phyloP scores from a whole-genome alignment of 2,329 filamentous ascomycete species.

The Metarhizium guizhouense region DNA sequence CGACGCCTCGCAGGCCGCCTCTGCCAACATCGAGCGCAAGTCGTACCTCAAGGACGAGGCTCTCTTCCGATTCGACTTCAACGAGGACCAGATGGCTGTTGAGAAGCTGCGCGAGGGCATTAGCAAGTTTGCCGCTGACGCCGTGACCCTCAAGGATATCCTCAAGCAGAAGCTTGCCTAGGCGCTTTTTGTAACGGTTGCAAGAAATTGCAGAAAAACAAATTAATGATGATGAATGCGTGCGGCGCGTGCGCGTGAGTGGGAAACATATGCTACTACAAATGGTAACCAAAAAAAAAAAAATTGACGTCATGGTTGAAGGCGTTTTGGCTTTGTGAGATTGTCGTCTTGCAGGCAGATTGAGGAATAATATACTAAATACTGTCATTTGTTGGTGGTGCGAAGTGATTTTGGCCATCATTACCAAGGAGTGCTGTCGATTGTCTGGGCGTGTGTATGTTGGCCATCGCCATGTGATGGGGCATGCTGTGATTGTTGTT shows the following conservation, averaged over 20 bases:
- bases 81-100: conserved; percentile 98
- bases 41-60: conserved; percentile 85
- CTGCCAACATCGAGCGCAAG: conserved; percentile 77
- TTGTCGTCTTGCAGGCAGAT: not conserved
- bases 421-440: too few relatives aligned
- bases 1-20: conserved; percentile 54
- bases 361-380: not conserved
- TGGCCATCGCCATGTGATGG: too few relatives aligned
- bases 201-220: not conserved
- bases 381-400: not conserved
- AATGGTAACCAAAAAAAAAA: not conserved
- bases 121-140: conserved; percentile 97
- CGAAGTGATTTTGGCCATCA: not conserved
- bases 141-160: conserved; percentile 85
- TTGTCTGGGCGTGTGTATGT: not conserved
- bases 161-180: conserved; percentile 70
- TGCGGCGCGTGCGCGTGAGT: not conserved
- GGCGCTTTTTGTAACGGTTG: not conserved
- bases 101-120: conserved; percentile 99
- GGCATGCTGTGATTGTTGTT: too few relatives aligned
- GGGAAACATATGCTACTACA: not conserved
- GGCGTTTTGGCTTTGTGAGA: not conserved
- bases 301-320: conserved; percentile 2
- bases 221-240: not conserved
- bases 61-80: conserved; percentile 96